Evolutionary conservation across 495 filamentous ascomycete genomes (phyloP).

Genomic region (Aspergillus coremiiformis): DNA sequence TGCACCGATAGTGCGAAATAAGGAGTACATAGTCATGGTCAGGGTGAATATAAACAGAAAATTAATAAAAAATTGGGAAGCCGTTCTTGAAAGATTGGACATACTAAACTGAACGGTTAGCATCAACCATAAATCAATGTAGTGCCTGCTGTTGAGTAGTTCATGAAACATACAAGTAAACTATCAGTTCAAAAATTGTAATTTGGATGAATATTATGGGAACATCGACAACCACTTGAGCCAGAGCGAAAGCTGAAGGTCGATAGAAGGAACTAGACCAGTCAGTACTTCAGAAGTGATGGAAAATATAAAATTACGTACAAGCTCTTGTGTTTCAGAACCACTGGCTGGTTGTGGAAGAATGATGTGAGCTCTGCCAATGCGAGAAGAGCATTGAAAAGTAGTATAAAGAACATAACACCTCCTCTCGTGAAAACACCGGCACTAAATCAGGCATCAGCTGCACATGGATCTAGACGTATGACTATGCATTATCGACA

Average conservation of each 20-base stretch:
- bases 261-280: conserved; percentile 61
- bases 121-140: background rate
- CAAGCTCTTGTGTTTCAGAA: conserved; percentile 76
- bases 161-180: conserved; percentile 54
- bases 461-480: background rate
- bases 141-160: background rate
- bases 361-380: conserved; percentile 67
- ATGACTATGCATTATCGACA: background rate
- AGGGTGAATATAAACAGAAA: conserved; percentile 52
- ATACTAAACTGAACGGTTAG: conserved; percentile 32
- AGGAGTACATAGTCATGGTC: conserved; percentile 71
- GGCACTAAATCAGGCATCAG: conserved; percentile 21
- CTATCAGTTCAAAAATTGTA: conserved; percentile 61
- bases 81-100: conserved; percentile 53
- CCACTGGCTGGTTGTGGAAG: conserved; percentile 62
- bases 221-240: conserved; percentile 67
- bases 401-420: conserved; percentile 64
- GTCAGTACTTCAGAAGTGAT: background rate
- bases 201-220: conserved; percentile 66
- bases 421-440: conserved; percentile 45
- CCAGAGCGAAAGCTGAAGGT: conserved; percentile 70
- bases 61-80: conserved; percentile 80
- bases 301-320: conserved; percentile 13
- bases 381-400: conserved; percentile 77
- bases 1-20: conserved; percentile 69